Evolutionary conservation across 768 basidiomycete genomes (phyloP).

Genomic region (Leccinum subgranulosum): DNA sequence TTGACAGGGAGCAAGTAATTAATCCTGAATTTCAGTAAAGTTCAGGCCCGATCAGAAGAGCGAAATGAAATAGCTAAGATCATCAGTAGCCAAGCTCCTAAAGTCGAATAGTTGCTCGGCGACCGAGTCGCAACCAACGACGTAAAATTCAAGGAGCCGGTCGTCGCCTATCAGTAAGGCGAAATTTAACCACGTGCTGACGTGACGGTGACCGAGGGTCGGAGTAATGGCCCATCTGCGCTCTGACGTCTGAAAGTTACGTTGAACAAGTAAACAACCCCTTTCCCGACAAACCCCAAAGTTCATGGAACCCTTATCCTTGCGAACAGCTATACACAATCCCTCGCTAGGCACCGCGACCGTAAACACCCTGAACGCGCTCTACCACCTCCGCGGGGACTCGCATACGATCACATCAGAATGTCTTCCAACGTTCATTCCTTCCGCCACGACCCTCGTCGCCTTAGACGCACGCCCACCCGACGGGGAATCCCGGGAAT

Average conservation of each 20-base stretch:
- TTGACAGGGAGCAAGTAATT: background rate
- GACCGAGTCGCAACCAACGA: background rate
- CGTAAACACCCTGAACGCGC: slow-evolving; percentile 9
- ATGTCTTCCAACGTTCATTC: slow-evolving; percentile 15
- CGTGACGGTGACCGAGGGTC: slow-evolving; percentile 12
- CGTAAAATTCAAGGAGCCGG: background rate
- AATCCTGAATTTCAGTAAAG: background rate
- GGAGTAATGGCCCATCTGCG: background rate
- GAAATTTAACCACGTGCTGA: background rate
- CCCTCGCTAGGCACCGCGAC: background rate
- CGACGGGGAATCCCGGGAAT: slow-evolving; percentile 2
- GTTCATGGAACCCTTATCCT: slow-evolving; percentile 2
- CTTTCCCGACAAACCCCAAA: background rate
- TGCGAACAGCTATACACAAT: slow-evolving; percentile 4
- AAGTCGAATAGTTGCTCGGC: background rate
- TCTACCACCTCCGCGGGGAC: background rate
- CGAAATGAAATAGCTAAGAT: background rate
- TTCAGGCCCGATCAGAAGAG: slow-evolving; percentile 7
- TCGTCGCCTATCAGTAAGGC: background rate
- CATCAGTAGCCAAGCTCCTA: background rate
- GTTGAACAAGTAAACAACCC: background rate
- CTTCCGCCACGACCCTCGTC: slow-evolving; percentile 10
- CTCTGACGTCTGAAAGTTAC: background rate
- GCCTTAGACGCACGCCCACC: slow-evolving; percentile 3
- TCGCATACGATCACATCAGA: background rate